phyloP scores from a whole-genome alignment of 1,139 yeast species.

The Hanseniaspora uvarum region DNA sequence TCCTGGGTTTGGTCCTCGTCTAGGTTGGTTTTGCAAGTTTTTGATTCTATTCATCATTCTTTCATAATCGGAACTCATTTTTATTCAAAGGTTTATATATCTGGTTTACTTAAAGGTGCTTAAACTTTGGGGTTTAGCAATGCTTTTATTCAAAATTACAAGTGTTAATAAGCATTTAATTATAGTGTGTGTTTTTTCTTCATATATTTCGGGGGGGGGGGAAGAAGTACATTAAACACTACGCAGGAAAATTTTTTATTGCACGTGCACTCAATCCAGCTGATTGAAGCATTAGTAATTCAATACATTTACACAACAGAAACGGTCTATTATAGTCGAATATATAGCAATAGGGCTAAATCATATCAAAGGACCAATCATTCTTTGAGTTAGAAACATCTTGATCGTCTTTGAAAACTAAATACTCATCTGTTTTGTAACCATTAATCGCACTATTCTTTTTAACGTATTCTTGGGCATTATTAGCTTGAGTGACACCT shows the following conservation, averaged over 20 bases:
- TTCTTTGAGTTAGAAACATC: background rate
- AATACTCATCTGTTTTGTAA: conserved; percentile 50
- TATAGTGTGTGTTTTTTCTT: background rate
- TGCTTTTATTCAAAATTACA: background rate
- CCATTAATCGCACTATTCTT: conserved; percentile 61
- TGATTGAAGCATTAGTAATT: too few relatives aligned
- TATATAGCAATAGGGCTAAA: background rate
- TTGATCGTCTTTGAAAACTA: conserved; percentile 55
- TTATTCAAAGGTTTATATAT: conserved; percentile 32
- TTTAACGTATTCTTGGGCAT: conserved; percentile 22
- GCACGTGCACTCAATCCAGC: background rate
- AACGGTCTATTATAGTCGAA: too few relatives aligned
- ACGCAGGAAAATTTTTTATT: background rate
- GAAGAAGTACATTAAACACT: background rate
- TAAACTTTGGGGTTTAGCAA: conserved; percentile 3
- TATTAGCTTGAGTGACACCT: conserved; percentile 30
- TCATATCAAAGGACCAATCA: conserved; percentile 8
- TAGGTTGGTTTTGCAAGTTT: conserved; percentile 22
- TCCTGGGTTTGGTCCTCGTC: conserved; percentile 34
- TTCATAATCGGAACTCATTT: conserved; percentile 14
- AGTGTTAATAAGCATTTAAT: background rate
- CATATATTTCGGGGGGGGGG: background rate
- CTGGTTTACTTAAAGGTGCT: conserved; percentile 34
- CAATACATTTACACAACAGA: too few relatives aligned
- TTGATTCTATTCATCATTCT: conserved; percentile 15